Evolutionary conservation across 2,329 filamentous ascomycete genomes (phyloP).

Genomic region (Cordyceps cateniannulata): DNA sequence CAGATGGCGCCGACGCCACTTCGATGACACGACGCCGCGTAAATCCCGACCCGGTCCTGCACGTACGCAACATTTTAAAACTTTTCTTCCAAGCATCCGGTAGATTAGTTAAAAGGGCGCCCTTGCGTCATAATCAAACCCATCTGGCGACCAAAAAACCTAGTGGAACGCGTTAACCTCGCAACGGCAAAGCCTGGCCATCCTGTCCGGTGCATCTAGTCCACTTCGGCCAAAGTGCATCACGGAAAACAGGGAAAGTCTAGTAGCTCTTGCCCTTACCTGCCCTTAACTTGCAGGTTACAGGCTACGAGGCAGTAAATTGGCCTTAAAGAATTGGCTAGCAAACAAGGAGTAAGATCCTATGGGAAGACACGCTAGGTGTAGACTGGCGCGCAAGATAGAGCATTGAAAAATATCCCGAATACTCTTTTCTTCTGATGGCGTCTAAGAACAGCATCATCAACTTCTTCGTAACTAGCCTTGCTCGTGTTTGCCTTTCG

Average conservation of each 20-base stretch:
- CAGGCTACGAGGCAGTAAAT: not conserved
- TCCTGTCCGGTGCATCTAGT: not conserved
- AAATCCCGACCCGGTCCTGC: not conserved
- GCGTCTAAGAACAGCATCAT: not conserved
- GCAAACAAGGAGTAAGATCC: not conserved
- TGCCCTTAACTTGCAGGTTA: no score
- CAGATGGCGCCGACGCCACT: not conserved
- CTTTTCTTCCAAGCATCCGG: not conserved
- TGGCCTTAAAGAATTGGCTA: not conserved
- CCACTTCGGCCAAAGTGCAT: conserved; percentile 3
- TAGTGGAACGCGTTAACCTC: conserved; percentile 3
- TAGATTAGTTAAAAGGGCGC: not conserved
- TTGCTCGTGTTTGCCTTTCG: no score
- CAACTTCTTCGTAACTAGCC: no score
- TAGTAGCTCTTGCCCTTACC: not conserved
- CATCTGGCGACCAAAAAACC: not conserved
- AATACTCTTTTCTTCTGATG: not conserved
- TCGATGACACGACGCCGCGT: not conserved
- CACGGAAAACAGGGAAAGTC: not conserved
- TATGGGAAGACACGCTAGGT: not conserved
- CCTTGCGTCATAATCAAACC: not conserved
- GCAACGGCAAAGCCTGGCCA: not conserved
- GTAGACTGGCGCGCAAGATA: not conserved
- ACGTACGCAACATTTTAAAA: not conserved
- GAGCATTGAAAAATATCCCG: not conserved